Evolutionary conservation across 495 filamentous ascomycete species (phyloP).

Genomic region (Bathelium albidoporum): DNA sequence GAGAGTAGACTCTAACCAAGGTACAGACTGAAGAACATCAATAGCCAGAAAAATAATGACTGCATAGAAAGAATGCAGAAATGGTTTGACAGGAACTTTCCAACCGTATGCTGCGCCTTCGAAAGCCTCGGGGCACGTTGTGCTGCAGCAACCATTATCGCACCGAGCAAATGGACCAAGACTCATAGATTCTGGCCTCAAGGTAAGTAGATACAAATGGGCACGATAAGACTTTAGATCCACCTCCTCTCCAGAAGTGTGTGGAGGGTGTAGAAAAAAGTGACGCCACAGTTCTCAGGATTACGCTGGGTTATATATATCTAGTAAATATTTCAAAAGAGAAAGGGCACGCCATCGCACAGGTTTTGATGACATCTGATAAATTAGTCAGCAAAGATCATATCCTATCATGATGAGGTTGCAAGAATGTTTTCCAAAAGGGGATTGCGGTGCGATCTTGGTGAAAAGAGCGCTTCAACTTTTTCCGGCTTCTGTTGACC

Average conservation of each 20-base stretch:
- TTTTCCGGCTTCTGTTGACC: too few species aligned
- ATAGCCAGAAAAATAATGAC: too few species aligned
- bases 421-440: conserved; percentile 21
- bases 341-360: conserved; percentile 45
- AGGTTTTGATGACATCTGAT: conserved; percentile 24
- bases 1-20: too few species aligned
- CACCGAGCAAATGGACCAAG: conserved; percentile 46
- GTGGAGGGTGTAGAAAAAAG: too few species aligned
- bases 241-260: conserved; percentile 45
- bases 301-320: too few species aligned
- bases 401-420: conserved; percentile 16
- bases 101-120: too few species aligned
- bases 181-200: conserved; percentile 31
- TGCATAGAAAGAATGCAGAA: too few species aligned
- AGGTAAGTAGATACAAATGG: conserved; percentile 14
- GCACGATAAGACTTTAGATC: conserved; percentile 22
- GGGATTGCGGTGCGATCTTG: conserved; percentile 30
- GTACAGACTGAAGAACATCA: too few species aligned
- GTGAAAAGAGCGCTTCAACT: too few species aligned
- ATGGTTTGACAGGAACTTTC: too few species aligned
- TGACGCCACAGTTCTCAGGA: too few species aligned
- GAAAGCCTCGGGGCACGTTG: conserved; percentile 8
- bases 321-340: too few species aligned
- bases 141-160: conserved; percentile 45
- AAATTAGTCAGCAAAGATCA: conserved; percentile 10